Conservation (phyloP, 2,329 filamentous ascomycete species). For the Stagonosporopsis chrysanthemi region DNA sequence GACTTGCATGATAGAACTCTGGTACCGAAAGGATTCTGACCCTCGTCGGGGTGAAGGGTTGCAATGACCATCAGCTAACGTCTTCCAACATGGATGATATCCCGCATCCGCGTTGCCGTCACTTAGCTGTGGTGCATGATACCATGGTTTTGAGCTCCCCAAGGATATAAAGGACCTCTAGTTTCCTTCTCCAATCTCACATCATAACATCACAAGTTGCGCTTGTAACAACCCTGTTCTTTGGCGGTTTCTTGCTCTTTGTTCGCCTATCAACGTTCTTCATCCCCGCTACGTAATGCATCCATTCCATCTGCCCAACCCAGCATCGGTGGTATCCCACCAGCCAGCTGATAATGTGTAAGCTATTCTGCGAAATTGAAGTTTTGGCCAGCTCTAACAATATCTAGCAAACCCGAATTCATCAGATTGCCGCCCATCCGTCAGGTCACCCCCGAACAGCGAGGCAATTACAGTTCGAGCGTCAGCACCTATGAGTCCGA, state of each 20-base stretch:
- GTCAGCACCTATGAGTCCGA: constrained; percentile 15
- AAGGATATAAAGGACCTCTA: constrained; percentile 15
- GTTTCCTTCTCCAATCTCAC: not conserved
- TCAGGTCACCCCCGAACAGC: constrained; percentile 14
- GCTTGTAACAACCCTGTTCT: constrained; percentile 8
- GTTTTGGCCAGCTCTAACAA: not conserved
- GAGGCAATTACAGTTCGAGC: constrained; percentile 7
- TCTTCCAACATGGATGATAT: constrained; percentile 9
- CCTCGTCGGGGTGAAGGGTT: constrained; percentile 16
- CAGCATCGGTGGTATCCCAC: constrained; percentile 18
- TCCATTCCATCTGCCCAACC: constrained; percentile 20
- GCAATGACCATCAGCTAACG: constrained; percentile 19
- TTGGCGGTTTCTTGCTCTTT: constrained; percentile 13
- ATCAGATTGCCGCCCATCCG: constrained; percentile 17
- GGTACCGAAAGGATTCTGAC: constrained; percentile 21
- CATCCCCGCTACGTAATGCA: constrained; percentile 11
- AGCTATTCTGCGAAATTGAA: not conserved
- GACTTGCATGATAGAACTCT: constrained; percentile 12
- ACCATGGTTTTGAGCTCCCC: constrained; percentile 1
- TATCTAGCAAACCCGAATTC: constrained; percentile 10
- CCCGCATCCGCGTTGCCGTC: constrained; percentile 26
- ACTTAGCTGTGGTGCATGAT: constrained; percentile 15
- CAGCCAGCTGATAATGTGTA: constrained; percentile 14
- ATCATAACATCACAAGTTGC: constrained; percentile 9
- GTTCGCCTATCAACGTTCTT: constrained; percentile 2